Base-by-base conservation (phyloP, 208 protist genomes). In the Trypanosoma scelopori region DNA sequence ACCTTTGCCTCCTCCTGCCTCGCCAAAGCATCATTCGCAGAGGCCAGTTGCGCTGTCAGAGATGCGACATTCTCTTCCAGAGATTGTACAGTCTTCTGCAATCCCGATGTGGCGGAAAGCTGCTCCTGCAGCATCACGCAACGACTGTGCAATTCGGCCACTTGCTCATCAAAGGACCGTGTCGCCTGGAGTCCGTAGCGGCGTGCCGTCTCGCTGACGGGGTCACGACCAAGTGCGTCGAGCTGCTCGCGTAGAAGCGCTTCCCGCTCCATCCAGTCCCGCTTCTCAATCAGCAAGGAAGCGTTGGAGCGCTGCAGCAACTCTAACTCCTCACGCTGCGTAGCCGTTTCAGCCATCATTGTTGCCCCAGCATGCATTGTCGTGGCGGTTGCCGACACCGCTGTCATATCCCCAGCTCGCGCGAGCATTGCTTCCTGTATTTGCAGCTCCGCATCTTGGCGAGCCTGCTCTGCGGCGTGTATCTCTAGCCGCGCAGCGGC, bases 141-240 rank as follows among this genome's bases (percentile, higher is more conserved):
- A 42, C 74, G 73, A 42, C 59, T 51, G 2, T 78, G 57, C 37
- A 78, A 15, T 41, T 76, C 67, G 28, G 27, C 62, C 12, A 94
- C 25, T 30, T 83, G 81, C 7, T 56, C 77, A 30, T 88, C 78
- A 42, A 92, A 92, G 58, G 22, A 66, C 23, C 45, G 46, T 46
- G 76, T 86, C 30, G 81, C 76, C 13, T 69, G 50, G 18, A 94
- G 71, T n/a, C 89, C 89, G 73, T 91, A 91, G 25, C 74, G 73
- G 20, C 84, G 80, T n/a, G 81, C 85, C 9, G 51, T 68, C 25
- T 59, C 78, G 46, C 89, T 94, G 35, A 94, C 65, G 7, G 89
- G 89, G 64, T 94, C 82, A 41, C 55, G 56, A 45, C 73, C 79
- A 70, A 94, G 69, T 30, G 74, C 51, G 20, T 82, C 79, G n/a